Evolutionary conservation across 805 yeast genomes (phyloP).

Genomic region (Kluyveromyces siamensis): DNA sequence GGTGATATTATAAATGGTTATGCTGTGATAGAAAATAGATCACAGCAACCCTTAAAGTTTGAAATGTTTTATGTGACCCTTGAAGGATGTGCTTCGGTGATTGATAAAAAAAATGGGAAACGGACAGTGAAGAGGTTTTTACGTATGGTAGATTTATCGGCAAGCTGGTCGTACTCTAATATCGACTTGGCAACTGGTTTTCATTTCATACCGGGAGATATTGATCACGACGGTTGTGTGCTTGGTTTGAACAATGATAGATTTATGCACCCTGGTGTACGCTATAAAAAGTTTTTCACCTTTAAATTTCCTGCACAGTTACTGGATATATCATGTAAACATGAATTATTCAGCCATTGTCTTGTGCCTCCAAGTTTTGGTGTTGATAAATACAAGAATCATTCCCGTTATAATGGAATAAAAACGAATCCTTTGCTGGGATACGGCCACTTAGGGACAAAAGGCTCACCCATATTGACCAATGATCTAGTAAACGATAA

Average conservation of each 20-base stretch:
- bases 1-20: conserved; percentile 64
- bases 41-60: conserved; percentile 41
- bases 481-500: conserved; percentile 41
- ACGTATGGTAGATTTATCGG: conserved; percentile 53
- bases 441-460: conserved; percentile 41
- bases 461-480: conserved; percentile 48
- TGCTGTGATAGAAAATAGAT: conserved; percentile 39
- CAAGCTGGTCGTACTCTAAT: conserved; percentile 43
- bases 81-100: conserved; percentile 33
- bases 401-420: conserved; percentile 26
- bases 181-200: conserved; percentile 46
- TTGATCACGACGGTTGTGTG: conserved; percentile 39
- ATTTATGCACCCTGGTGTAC: conserved; percentile 38
- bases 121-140: conserved; percentile 39
- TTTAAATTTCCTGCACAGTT: conserved; percentile 48
- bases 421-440: conserved; percentile 29
- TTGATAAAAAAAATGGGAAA: conserved; percentile 27
- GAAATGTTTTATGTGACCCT: conserved; percentile 51
- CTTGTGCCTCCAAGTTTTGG: conserved; percentile 36
- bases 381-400: conserved; percentile 25
- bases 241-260: conserved; percentile 44
- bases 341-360: conserved; percentile 33
- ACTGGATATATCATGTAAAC: conserved; percentile 44
- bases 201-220: conserved; percentile 35
- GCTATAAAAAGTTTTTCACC: conserved; percentile 49